A percentile compares a stretch with the other conserved stretches of the same genome.
Evolutionary conservation across 805 yeast genomes (phyloP).

Genomic region (Pichia gijzeniarum): DNA sequence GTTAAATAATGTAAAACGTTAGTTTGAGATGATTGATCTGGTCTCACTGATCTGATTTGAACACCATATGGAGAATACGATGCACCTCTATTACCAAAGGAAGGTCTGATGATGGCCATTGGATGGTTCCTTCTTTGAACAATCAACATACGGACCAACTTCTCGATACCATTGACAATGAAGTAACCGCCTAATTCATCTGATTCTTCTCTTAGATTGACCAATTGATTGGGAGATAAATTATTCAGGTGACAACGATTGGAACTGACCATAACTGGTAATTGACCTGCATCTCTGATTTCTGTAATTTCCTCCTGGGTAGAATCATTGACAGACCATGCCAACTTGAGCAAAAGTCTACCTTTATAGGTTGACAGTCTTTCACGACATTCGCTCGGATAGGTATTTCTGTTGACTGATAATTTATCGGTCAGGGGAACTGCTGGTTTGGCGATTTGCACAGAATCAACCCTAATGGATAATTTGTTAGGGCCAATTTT

Average conservation of each 20-base stretch:
- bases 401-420: constrained; percentile 69
- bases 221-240: constrained; percentile 76
- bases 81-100: constrained; percentile 91
- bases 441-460: constrained; percentile 78
- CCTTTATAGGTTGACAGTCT: constrained; percentile 80
- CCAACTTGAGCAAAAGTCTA: constrained; percentile 66
- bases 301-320: constrained; percentile 70
- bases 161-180: constrained; percentile 94
- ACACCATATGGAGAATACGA: constrained; percentile 85
- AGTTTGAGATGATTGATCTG: constrained; percentile 96
- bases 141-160: constrained; percentile 92
- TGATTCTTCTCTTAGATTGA: constrained; percentile 74
- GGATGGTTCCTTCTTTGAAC: constrained; percentile 98
- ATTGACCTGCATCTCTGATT: constrained; percentile 82
- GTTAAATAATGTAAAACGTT: constrained; percentile 93
- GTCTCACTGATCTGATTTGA: constrained; percentile 89
- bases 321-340: constrained; percentile 75
- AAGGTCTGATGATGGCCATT: constrained; percentile 94
- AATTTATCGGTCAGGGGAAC: constrained; percentile 66
- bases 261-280: constrained; percentile 86
- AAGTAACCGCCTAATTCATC: constrained; percentile 98
- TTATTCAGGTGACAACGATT: constrained; percentile 89
- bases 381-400: constrained; percentile 87
- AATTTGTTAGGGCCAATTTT: constrained; percentile 77
- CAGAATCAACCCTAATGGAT: constrained; percentile 78